Conservation (phyloP, 306 rosid species). For the Malus sylvestris region DNA sequence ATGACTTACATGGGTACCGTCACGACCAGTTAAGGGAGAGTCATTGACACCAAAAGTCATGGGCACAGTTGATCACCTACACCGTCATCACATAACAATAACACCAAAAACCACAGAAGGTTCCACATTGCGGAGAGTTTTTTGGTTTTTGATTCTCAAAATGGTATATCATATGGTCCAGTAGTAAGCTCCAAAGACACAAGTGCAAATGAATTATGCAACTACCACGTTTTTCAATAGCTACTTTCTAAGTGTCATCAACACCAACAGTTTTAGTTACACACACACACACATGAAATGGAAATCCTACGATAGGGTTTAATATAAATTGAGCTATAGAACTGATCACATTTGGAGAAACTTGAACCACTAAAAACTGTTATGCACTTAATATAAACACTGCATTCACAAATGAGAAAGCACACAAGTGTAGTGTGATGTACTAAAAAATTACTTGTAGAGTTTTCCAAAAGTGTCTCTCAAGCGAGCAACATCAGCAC, state of each 20-base stretch:
- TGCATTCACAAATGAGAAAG: neutral
- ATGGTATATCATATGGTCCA: neutral
- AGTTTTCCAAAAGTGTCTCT: conserved; percentile 51
- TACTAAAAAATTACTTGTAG: conserved; percentile 48
- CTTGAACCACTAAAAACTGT: neutral
- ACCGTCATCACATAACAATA: too few relatives aligned
- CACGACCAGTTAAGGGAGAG: too few relatives aligned
- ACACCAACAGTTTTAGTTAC: neutral
- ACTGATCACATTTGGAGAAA: neutral
- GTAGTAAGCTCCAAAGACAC: neutral
- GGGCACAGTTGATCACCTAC: too few relatives aligned
- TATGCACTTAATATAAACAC: neutral
- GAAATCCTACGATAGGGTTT: neutral
- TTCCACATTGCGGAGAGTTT: neutral
- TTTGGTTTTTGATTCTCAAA: neutral
- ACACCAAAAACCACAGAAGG: neutral
- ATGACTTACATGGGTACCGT: too few relatives aligned
- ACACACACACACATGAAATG: neutral
- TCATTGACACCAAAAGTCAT: too few relatives aligned
- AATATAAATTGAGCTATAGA: neutral
- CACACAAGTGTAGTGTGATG: neutral
- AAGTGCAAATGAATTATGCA: neutral
- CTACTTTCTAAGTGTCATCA: neutral
- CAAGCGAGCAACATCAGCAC: conserved; percentile 55
- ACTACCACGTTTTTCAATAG: neutral